Evolutionary conservation across 2,329 filamentous ascomycete genomes (phyloP), one percentile per base, ranked within the genome.

Genomic region (Trichophaea hybrida): DNA sequence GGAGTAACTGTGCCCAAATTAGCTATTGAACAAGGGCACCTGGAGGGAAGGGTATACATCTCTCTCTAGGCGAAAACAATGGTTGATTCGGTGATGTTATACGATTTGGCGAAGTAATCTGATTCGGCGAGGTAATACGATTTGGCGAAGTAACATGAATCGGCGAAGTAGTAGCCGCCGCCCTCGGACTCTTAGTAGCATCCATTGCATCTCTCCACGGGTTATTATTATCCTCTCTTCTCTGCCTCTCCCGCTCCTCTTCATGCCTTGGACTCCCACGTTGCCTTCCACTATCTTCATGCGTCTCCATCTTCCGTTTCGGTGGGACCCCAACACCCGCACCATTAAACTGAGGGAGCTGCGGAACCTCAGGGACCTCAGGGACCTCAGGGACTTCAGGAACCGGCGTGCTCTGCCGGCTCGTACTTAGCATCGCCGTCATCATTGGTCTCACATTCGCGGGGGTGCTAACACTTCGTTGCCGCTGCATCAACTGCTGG

Each of bases 301-400:
- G 61, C 10, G 57, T 57, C 37, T 64, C 57, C 59, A 65, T 65
- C 40, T 64, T 65, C 12, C 63, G 54, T 44, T 65, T 65, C 4
- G 63, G 63, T 1, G 63, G 63, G 15, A 59, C 57, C n/a, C 51
- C 59, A 24, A 3, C 3, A 24, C 24, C 24, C 1, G 24, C 24
- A 24, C 24, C 24, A 24, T 24, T 24, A 24, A 24, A n/a, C n/a
- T 5, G 63, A 59, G 7, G 63, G n/a, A n/a, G 63, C 8, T 49
- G 44, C 51, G 61, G 10, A 2, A 17, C 2, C 24, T 8, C 1
- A 44, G 51, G 51, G 3, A 40, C 10, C n/a, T 12, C 17, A 8
- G 17, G 44, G 13, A 33, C 17, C 24, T 8, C 15, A 2, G 24
- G 50, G 12, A 53, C 50, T 34, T 53, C 34, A 15, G 52, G 34